Conservation (phyloP, 2,329 filamentous ascomycete species). For the Aspergillus pseudoviridinutans region DNA sequence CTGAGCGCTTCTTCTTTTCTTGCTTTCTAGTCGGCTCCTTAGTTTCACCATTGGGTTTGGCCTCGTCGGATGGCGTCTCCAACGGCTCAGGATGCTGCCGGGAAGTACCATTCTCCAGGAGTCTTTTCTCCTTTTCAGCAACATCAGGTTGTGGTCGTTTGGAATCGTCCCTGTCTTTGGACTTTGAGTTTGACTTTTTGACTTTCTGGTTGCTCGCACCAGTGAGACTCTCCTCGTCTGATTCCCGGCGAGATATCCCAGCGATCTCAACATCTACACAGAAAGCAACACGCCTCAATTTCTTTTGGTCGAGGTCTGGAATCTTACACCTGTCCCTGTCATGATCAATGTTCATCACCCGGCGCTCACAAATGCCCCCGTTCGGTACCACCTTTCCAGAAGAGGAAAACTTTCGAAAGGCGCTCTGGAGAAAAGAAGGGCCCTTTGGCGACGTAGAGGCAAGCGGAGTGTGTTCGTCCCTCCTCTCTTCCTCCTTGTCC, state of each 20-base stretch:
- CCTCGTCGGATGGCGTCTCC: slow-evolving; percentile 22
- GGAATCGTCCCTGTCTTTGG: slow-evolving; percentile 68
- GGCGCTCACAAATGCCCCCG: slow-evolving; percentile 73
- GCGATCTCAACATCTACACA: slow-evolving; percentile 98
- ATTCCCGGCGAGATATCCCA: slow-evolving; percentile 76
- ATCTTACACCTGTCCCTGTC: slow-evolving; percentile 76
- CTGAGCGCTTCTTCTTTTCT: slow-evolving; percentile 93
- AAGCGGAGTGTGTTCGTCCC: slow-evolving; percentile 28
- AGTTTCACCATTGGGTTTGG: slow-evolving; percentile 23
- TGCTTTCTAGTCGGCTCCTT: slow-evolving; percentile 66
- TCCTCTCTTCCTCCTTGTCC: slow-evolving; percentile 42
- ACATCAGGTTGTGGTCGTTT: slow-evolving; percentile 60
- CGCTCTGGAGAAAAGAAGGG: slow-evolving; percentile 72
- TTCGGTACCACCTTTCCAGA: slow-evolving; percentile 54
- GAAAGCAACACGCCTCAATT: slow-evolving; percentile 84
- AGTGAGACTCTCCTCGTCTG: slow-evolving; percentile 44
- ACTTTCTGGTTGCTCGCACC: slow-evolving; percentile 27
- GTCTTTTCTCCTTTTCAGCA: slow-evolving; percentile 54
- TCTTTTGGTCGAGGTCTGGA: slow-evolving; percentile 72
- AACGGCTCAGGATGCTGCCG: slow-evolving; percentile 8
- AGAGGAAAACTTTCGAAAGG: slow-evolving; percentile 77
- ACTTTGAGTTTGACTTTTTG: slow-evolving; percentile 49
- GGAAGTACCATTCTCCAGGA: slow-evolving; percentile 18
- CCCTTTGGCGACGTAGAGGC: slow-evolving; percentile 67
- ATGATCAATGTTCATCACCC: slow-evolving; percentile 78